A percentile compares a stretch with the other conserved stretches of the same genome.
phyloP scores from a whole-genome alignment of 2,329 filamentous ascomycete species.

The Colletotrichum simmondsii region DNA sequence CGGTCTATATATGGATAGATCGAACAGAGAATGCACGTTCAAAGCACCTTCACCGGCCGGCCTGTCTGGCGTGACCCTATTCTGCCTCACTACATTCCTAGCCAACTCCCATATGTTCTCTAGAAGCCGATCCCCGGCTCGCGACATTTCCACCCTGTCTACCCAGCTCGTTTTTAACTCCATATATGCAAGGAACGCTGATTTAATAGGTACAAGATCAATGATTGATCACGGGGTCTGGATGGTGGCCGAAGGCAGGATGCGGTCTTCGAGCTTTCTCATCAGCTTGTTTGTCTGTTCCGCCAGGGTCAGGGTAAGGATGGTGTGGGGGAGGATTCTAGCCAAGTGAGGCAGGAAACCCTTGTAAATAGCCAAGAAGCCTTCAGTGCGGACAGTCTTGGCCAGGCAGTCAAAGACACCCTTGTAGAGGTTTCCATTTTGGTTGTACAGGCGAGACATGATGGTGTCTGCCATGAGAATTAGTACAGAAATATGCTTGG shows the following conservation, averaged over 20 bases:
- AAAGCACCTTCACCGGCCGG: not conserved
- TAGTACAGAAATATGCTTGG: not conserved
- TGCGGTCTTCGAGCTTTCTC: constrained; percentile 75
- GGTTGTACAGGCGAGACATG: constrained; percentile 99
- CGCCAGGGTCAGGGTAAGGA: constrained; percentile 90
- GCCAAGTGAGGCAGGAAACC: constrained; percentile 96
- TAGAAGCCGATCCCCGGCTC: constrained; percentile 9
- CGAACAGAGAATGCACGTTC: constrained; percentile 7
- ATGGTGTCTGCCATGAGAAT: constrained; percentile 76
- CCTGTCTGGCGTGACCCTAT: not conserved
- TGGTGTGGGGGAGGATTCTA: constrained; percentile 93
- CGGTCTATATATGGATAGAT: constrained; percentile 67
- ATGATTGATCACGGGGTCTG: constrained; percentile 39
- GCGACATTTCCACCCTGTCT: constrained; percentile 2
- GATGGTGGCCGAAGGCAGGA: constrained; percentile 57
- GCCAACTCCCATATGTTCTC: not conserved
- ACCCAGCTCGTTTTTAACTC: constrained; percentile 30
- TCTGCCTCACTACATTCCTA: not conserved
- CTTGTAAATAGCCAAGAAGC: constrained; percentile 94
- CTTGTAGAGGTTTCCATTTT: constrained; percentile 96
- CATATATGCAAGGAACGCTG: constrained; percentile 32
- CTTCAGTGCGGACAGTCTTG: constrained; percentile 93
- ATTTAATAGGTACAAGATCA: constrained; percentile 24
- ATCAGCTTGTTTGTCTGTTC: constrained; percentile 98
- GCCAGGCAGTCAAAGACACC: constrained; percentile 91